Evolutionary conservation across 495 filamentous ascomycete species (phyloP).

Genomic region (Penicillium roqueforti): DNA sequence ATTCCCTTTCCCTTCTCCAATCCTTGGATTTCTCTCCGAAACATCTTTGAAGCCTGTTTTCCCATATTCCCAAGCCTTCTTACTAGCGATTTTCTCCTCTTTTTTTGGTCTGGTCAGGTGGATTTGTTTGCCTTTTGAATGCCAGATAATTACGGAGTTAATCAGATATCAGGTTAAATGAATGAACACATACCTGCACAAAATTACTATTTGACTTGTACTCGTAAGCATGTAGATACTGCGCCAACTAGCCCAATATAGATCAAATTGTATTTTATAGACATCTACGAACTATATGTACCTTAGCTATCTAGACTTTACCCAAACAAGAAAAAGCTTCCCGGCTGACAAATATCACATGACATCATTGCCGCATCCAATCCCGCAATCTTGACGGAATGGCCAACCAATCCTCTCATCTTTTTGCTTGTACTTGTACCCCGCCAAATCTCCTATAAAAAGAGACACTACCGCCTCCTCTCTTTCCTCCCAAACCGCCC

Average conservation of each 20-base stretch:
- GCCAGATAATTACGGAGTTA: neutral
- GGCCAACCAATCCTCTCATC: constrained; percentile 5
- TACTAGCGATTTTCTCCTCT: constrained; percentile 17
- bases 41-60: constrained; percentile 22
- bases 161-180: neutral
- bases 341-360: constrained; percentile 25
- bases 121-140: neutral
- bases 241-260: neutral
- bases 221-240: neutral
- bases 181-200: constrained; percentile 1
- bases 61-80: constrained; percentile 35
- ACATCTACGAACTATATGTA: neutral
- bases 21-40: constrained; percentile 2
- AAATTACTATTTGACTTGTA: neutral
- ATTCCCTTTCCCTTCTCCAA: neutral
- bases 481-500: constrained; percentile 32
- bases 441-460: constrained; percentile 5
- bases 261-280: neutral
- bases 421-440: neutral
- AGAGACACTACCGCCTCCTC: constrained; percentile 11
- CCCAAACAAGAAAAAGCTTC: neutral
- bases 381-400: constrained; percentile 14
- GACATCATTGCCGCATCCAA: constrained; percentile 25
- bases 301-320: no score
- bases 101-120: neutral